A percentile compares a stretch with the other conserved stretches of the same genome.
Conservation (phyloP, 1,284 basidiomycete species). For the Cystobasidium sp. region DNA sequence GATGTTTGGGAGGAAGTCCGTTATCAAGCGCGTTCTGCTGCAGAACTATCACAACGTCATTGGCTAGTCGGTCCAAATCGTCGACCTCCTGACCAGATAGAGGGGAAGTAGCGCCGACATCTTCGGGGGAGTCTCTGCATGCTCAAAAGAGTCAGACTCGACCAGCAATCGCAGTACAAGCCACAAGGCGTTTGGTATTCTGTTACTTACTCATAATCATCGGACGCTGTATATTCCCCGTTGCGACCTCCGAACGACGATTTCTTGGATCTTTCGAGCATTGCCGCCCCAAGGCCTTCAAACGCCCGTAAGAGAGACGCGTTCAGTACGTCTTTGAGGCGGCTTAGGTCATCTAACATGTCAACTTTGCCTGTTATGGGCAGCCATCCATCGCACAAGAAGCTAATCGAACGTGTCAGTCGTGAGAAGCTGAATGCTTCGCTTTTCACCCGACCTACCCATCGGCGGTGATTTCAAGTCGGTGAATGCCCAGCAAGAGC, state of each 20-base stretch:
- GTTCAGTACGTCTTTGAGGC: constrained; percentile 82
- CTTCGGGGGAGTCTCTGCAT: constrained; percentile 2
- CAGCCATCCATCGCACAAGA: constrained; percentile 87
- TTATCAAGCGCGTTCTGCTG: constrained; percentile 39
- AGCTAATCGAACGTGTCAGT: constrained; percentile 48
- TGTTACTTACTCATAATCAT: constrained; percentile 47
- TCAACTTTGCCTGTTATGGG: constrained; percentile 77
- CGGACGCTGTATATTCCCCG: constrained; percentile 29
- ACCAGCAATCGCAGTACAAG: not conserved
- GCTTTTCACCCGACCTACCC: not conserved
- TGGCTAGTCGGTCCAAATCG: constrained; percentile 48
- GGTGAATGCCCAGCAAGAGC: constrained; percentile 87
- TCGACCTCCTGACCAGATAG: constrained; percentile 45
- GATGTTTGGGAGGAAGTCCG: constrained; percentile 11
- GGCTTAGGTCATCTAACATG: constrained; percentile 79
- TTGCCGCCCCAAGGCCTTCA: constrained; percentile 68
- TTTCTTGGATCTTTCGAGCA: constrained; percentile 17
- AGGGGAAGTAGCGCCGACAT: constrained; percentile 18
- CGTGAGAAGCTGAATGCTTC: not conserved
- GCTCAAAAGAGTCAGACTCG: not conserved
- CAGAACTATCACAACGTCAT: constrained; percentile 47
- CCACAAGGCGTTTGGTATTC: constrained; percentile 34
- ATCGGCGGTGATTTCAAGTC: constrained; percentile 62
- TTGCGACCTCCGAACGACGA: not conserved
- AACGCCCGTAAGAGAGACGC: constrained; percentile 87